These are phyloP conservation scores for Bretziella fagacearum DNA, from an alignment of 2,329 filamentous ascomycete species.

Conservation along the genomic window DNA sequence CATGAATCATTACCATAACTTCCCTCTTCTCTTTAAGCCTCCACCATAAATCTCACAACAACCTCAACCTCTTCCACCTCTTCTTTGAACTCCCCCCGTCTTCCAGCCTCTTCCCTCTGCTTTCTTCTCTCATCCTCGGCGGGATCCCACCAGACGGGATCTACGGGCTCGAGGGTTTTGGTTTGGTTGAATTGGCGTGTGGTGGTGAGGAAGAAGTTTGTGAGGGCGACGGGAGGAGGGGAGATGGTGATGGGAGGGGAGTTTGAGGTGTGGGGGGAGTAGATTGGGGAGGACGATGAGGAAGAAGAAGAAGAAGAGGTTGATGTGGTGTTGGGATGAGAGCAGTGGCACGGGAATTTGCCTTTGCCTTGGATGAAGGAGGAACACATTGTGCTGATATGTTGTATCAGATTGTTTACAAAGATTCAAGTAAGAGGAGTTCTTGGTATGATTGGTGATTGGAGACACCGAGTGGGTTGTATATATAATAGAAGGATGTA, in stretches of 20 bases:
- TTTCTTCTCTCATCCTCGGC: too few relatives aligned
- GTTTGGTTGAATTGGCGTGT: not conserved
- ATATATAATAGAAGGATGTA: not conserved
- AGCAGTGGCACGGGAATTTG: slow-evolving; percentile 6
- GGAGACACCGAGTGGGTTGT: too few relatives aligned
- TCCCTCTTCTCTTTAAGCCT: too few relatives aligned
- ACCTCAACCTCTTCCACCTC: too few relatives aligned
- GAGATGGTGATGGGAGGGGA: not conserved
- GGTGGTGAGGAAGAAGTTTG: not conserved
- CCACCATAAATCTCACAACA: too few relatives aligned
- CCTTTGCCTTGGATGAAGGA: slow-evolving; percentile 10
- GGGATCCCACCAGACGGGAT: too few relatives aligned
- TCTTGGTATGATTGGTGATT: too few relatives aligned
- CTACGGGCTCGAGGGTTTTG: too few relatives aligned
- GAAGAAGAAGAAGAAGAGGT: not conserved
- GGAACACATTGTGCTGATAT: slow-evolving; percentile 11
- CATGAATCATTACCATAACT: too few relatives aligned
- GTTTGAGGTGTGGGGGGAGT: not conserved
- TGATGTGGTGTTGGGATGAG: not conserved
- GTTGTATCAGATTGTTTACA: not conserved
- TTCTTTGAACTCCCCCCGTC: too few relatives aligned
- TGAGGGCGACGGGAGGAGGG: not conserved
- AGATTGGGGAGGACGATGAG: not conserved
- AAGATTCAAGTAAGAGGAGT: too few relatives aligned
- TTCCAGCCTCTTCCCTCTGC: too few relatives aligned